Conservation (phyloP, 768 basidiomycete species). For the Tephrocybe sp. region DNA sequence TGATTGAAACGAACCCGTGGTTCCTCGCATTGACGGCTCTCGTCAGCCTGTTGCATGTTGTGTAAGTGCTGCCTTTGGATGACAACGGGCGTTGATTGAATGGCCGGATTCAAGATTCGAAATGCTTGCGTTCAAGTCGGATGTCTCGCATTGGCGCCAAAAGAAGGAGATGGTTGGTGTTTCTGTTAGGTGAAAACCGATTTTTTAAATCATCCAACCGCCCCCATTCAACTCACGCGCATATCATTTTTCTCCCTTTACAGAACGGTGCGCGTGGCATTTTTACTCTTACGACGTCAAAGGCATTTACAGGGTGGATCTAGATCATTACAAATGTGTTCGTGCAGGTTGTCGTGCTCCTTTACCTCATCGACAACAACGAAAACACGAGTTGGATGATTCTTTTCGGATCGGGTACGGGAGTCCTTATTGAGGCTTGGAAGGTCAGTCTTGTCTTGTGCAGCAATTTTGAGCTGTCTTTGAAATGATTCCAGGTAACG, state of each 20-base stretch:
- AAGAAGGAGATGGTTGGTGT: constrained; percentile 95
- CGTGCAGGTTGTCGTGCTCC: constrained; percentile 83
- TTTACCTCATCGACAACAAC: constrained; percentile 94
- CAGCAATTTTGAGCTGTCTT: background rate
- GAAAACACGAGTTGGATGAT: constrained; percentile 99
- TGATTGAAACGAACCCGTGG: constrained; percentile 86
- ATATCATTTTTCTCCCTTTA: constrained; percentile 1
- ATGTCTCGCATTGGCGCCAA: constrained; percentile 93
- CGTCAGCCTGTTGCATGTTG: constrained; percentile 83
- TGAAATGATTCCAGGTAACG: constrained; percentile 53
- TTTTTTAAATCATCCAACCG: constrained; percentile 3
- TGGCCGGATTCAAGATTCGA: constrained; percentile 61
- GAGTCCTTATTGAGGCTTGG: constrained; percentile 89
- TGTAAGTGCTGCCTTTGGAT: constrained; percentile 48
- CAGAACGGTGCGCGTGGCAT: constrained; percentile 48
- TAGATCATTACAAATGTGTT: constrained; percentile 89
- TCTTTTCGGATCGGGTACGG: constrained; percentile 80
- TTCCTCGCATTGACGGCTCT: constrained; percentile 80
- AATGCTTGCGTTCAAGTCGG: constrained; percentile 93
- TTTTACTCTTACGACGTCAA: background rate
- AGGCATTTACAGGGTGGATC: background rate
- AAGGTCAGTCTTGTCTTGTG: constrained; percentile 53
- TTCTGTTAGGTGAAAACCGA: constrained; percentile 68
- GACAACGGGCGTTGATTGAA: constrained; percentile 1
- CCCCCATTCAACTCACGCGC: constrained; percentile 1